These are phyloP conservation scores for Xylariales sp. DNA, from an alignment of 2,329 filamentous ascomycete genomes.

Conservation along the genomic window DNA sequence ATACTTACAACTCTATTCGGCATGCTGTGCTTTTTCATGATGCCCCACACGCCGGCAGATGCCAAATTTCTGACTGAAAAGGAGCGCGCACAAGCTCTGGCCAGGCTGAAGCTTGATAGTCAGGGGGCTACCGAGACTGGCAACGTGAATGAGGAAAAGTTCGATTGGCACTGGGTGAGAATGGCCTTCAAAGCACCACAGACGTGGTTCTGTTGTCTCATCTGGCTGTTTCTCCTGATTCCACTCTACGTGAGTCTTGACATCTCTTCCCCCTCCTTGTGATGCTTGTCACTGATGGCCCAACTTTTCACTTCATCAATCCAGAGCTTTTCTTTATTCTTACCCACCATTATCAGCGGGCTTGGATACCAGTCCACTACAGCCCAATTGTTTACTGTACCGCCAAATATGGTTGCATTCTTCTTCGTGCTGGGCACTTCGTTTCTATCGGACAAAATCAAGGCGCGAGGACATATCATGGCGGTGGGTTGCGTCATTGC, in stretches of 20 bases:
- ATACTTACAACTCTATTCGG: constrained; percentile 66
- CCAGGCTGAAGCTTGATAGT: constrained; percentile 1
- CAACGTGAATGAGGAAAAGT: constrained; percentile 5
- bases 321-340: constrained; percentile 61
- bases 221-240: constrained; percentile 5
- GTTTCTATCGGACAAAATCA: constrained; percentile 1
- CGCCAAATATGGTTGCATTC: constrained; percentile 70
- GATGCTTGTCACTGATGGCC: not conserved
- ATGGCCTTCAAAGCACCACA: constrained; percentile 6
- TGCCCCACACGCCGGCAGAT: constrained; percentile 76
- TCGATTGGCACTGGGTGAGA: constrained; percentile 6
- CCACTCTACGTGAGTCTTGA: constrained; percentile 3
- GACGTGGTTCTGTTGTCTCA: constrained; percentile 4
- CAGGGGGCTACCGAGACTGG: not conserved
- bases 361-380: constrained; percentile 45
- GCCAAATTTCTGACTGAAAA: constrained; percentile 64
- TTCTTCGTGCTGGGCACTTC: constrained; percentile 14
- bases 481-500: constrained; percentile 71
- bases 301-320: not conserved
- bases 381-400: constrained; percentile 69
- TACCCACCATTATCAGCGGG: constrained; percentile 70
- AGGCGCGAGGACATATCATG: constrained; percentile 28
- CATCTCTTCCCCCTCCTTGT: not conserved
- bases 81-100: constrained; percentile 1
- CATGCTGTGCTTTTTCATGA: constrained; percentile 64